Evolutionary conservation across 2,329 filamentous ascomycete species (phyloP).

Genomic region (Microsporum canis): DNA sequence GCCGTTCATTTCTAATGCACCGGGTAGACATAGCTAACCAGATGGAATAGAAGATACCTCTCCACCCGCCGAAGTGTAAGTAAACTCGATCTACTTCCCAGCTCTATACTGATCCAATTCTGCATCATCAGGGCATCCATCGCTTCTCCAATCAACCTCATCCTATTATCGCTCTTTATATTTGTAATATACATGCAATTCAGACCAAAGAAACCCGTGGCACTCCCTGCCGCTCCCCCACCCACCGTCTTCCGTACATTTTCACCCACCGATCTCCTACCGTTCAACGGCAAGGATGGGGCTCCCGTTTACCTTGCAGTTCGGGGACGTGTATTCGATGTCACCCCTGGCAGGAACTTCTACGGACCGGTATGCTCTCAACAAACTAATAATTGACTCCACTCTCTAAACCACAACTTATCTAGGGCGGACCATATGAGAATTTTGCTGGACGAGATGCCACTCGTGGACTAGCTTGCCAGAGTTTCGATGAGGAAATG

Average conservation of each 20-base stretch:
- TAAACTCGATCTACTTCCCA: not conserved
- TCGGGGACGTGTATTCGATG: conserved; percentile 82
- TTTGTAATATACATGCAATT: conserved; percentile 49
- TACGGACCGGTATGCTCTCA: conserved; percentile 58
- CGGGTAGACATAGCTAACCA: not conserved
- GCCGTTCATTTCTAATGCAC: not conserved
- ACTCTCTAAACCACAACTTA: not conserved
- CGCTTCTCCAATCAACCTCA: conserved; percentile 50
- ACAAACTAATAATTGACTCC: not conserved
- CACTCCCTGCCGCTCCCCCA: conserved; percentile 43
- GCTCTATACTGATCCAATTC: conserved; percentile 5
- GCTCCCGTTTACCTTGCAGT: conserved; percentile 82
- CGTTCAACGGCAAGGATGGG: conserved; percentile 66
- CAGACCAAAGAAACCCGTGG: conserved; percentile 41
- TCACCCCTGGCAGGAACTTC: conserved; percentile 75
- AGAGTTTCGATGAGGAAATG: conserved; percentile 93
- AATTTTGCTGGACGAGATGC: conserved; percentile 95
- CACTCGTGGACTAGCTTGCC: conserved; percentile 71
- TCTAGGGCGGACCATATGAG: conserved; percentile 69
- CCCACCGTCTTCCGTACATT: conserved; percentile 81
- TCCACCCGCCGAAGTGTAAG: conserved; percentile 14
- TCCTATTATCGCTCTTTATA: conserved; percentile 48
- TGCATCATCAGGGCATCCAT: conserved; percentile 38
- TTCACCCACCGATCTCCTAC: conserved; percentile 70
- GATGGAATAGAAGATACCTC: conserved; percentile 4